A percentile compares a stretch with the other conserved stretches of the same genome.
These are phyloP conservation scores for Adiantum capillusveneris DNA, from an alignment of 75 land plant species.

Conservation along the genomic window DNA sequence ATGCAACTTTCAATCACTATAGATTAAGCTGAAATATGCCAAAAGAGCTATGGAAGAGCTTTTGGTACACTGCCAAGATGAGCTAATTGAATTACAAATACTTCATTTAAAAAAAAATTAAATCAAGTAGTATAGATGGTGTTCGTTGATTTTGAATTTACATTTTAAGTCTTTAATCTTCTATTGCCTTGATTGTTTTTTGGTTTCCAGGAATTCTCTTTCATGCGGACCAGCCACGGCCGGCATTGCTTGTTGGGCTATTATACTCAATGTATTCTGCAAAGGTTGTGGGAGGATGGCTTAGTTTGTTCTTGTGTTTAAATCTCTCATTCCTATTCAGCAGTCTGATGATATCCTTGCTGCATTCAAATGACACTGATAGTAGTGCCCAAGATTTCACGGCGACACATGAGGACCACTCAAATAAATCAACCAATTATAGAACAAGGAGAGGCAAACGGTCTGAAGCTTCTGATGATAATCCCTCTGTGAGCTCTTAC, in stretches of 20 bases:
- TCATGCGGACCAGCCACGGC: conserved; percentile 40
- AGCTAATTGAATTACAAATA: too few relatives aligned
- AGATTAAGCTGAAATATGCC: too few relatives aligned
- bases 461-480: conserved; percentile 17
- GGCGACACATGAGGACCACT: conserved; percentile 16
- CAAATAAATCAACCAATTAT: background rate
- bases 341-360: conserved; percentile 53
- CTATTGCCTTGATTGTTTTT: too few relatives aligned
- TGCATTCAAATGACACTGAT: conserved; percentile 36
- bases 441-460: conserved; percentile 13
- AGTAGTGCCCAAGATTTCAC: conserved; percentile 14
- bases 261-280: conserved; percentile 68
- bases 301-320: conserved; percentile 50
- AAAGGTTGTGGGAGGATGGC: conserved; percentile 70
- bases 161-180: too few relatives aligned
- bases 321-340: conserved; percentile 80
- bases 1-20: too few relatives aligned
- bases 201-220: conserved; percentile 47
- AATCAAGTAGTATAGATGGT: too few relatives aligned
- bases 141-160: too few relatives aligned
- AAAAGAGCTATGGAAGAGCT: too few relatives aligned
- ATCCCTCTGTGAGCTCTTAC: conserved; percentile 13
- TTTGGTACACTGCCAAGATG: too few relatives aligned
- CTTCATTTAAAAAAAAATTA: too few relatives aligned
- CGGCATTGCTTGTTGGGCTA: conserved; percentile 52